Base-by-base conservation (phyloP, 225 moss, liverwort and hornwort genomes). In the Ulota crispa region DNA sequence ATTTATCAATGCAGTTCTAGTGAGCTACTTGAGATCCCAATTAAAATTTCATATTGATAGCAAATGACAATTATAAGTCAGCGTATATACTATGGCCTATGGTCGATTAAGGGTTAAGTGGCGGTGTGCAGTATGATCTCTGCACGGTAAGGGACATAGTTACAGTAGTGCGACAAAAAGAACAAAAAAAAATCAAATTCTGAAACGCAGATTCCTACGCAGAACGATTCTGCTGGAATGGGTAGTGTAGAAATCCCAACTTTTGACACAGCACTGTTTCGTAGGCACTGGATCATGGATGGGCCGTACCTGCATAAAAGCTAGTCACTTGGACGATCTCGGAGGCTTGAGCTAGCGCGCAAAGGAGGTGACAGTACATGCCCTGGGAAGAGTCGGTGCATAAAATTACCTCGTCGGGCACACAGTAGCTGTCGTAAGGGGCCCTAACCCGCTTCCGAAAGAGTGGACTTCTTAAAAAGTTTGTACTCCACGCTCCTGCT, bases 301-400 rank as follows among this genome's bases (percentile, higher is more conserved):
- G 45, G 14, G 27, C 42, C 50, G 1, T 64, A 85, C 85, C 85
- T 71, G 85, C 85, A 66, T 81, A 85, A 27, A 5, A 18, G 7
- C 21, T 21, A 7, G 56, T 23, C 26, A 85, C 85, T 57, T 81
- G 76, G 72, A 64, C 66, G 26, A 84, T 26, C 69, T 84, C 61
- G 54, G 78, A 24, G 57, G 85, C 63, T 61, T 87, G 88, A 31
- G 88, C 75, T n/a, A 94, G 77, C 13, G 88, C 89, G 55, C 93
- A 84, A 18, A 95, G 80, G 55, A 92, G 74, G 81, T 95, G 95
- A 70, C 95, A 93, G 75, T 96, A 96, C 85, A 89, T 87, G 23
- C 85, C 85, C 47, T 81, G 77, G 16, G 56, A 7, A 24, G 57
- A 64, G 72, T 85, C 81, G 21, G 65, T 11, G 59, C 77, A 81